Percentiles rank a stretch among this genome's conserved stretches.
phyloP scores from a whole-genome alignment of 2,329 filamentous ascomycete species.

The Trichoderma sp. region DNA sequence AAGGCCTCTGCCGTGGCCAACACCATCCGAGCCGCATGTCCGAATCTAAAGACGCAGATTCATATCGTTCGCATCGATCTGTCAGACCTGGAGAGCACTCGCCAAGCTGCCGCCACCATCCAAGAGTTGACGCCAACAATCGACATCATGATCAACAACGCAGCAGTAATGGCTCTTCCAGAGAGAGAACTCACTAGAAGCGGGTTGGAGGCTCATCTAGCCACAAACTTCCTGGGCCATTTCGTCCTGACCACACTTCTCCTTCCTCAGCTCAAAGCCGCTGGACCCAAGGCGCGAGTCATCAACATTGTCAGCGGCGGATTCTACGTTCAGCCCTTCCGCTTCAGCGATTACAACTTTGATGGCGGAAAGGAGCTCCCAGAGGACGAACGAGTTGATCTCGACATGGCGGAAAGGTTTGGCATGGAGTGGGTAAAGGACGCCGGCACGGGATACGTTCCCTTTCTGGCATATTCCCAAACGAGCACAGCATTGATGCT shows the following conservation, averaged over 20 bases:
- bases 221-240: conserved; percentile 19
- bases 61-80: conserved; percentile 9
- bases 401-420: conserved; percentile 9
- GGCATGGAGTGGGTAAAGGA: conserved; percentile 15
- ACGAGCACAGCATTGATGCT: conserved; percentile 24
- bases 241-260: conserved; percentile 14
- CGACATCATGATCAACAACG: conserved; percentile 21
- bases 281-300: conserved; percentile 1
- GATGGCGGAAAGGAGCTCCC: conserved; percentile 15
- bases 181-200: not conserved
- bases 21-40: not conserved
- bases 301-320: conserved; percentile 21
- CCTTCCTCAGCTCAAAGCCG: not conserved
- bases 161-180: conserved; percentile 17
- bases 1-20: conserved; percentile 19
- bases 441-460: conserved; percentile 9
- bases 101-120: conserved; percentile 1
- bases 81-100: conserved; percentile 1
- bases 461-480: conserved; percentile 21
- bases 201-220: conserved; percentile 6
- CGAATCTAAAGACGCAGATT: not conserved
- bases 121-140: not conserved
- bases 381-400: conserved; percentile 2
- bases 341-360: conserved; percentile 23
- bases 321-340: conserved; percentile 15